These are phyloP conservation scores for Debaryomyces tyrocola DNA, from an alignment of 805 yeast genomes.

Conservation along the genomic window DNA sequence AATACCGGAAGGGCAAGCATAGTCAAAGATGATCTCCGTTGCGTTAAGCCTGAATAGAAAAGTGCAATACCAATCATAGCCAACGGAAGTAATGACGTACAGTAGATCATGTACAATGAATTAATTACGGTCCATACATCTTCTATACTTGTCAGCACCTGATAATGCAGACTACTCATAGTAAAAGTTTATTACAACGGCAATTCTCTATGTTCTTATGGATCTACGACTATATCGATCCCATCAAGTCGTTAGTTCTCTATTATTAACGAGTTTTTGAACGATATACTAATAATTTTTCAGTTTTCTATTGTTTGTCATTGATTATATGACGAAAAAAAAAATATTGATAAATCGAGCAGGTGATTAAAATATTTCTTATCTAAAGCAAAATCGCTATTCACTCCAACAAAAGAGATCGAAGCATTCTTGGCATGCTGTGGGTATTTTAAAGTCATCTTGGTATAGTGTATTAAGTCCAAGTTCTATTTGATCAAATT, in stretches of 20 bases:
- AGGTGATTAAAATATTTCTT: neutral
- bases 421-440: constrained; percentile 17
- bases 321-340: neutral
- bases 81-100: constrained; percentile 31
- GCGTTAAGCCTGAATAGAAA: constrained; percentile 45
- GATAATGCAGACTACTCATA: too few relatives aligned
- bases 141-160: too few relatives aligned
- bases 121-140: constrained; percentile 14
- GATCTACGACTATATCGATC: neutral
- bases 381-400: neutral
- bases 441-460: constrained; percentile 10
- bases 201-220: too few relatives aligned
- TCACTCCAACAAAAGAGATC: constrained; percentile 17
- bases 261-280: neutral
- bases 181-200: too few relatives aligned
- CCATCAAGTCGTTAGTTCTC: neutral
- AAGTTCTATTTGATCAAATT: constrained; percentile 38
- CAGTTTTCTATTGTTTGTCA: neutral
- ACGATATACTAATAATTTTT: too few relatives aligned
- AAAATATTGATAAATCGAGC: neutral
- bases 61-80: constrained; percentile 36
- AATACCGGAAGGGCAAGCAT: constrained; percentile 38
- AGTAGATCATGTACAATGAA: constrained; percentile 36
- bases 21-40: constrained; percentile 40
- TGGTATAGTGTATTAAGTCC: constrained; percentile 3